phyloP scores from a whole-genome alignment of 768 basidiomycete species.

The Omphalotus guepiniiformis region DNA sequence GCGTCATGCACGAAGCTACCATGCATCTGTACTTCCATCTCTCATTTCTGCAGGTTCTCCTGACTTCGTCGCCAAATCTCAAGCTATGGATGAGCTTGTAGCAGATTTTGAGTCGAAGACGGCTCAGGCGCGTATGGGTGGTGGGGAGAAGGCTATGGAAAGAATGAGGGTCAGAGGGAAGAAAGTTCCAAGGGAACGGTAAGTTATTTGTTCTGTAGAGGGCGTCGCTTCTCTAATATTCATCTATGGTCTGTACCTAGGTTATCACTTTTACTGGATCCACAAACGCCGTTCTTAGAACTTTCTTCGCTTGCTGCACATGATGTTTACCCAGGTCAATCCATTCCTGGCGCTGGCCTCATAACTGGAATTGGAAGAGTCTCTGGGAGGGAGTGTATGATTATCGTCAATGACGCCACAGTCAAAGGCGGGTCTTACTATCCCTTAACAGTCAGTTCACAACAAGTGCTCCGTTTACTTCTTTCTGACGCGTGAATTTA shows the following conservation, averaged over 20 bases:
- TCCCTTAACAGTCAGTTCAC: conserved; percentile 62
- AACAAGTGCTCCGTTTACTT: neutral
- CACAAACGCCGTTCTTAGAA: conserved; percentile 86
- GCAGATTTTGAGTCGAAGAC: conserved; percentile 59
- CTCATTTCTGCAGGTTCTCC: conserved; percentile 63
- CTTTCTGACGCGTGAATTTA: conserved; percentile 18
- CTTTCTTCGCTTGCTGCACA: conserved; percentile 83
- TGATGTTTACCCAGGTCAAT: conserved; percentile 72
- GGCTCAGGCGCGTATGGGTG: conserved; percentile 60
- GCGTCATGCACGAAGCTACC: conserved; percentile 49
- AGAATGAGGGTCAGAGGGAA: conserved; percentile 78
- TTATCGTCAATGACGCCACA: conserved; percentile 93
- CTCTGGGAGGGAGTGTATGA: conserved; percentile 76
- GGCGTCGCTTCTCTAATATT: neutral
- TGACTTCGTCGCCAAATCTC: conserved; percentile 64
- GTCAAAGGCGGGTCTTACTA: conserved; percentile 94
- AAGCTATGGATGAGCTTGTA: conserved; percentile 68
- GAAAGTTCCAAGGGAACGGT: conserved; percentile 83
- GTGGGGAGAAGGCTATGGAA: conserved; percentile 69
- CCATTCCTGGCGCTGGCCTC: conserved; percentile 84
- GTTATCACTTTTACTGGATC: conserved; percentile 72
- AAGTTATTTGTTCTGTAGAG: conserved; percentile 17
- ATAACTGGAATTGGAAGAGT: conserved; percentile 84
- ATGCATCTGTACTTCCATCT: conserved; percentile 73
- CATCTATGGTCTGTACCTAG: conserved; percentile 32